Conservation (phyloP, 2,329 filamentous ascomycete species). For the Cladosporium sp. region DNA sequence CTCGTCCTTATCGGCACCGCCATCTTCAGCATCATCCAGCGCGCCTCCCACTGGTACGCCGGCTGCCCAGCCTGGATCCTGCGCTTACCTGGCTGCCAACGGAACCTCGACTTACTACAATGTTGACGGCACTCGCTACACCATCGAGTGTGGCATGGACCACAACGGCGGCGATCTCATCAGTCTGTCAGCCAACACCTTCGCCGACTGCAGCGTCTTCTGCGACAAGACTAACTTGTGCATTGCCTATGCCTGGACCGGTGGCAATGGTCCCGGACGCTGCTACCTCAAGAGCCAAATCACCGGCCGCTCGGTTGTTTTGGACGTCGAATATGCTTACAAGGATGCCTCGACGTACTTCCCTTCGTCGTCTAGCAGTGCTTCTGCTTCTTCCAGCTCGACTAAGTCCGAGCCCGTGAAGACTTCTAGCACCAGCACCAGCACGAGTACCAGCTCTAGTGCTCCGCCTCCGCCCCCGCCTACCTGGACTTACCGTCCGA, state of each 20-base stretch:
- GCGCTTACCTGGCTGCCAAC: background rate
- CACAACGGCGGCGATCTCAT: constrained; percentile 22
- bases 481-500: background rate
- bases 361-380: background rate
- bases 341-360: constrained; percentile 1
- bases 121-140: constrained; percentile 13
- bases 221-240: constrained; percentile 21
- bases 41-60: background rate
- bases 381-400: background rate
- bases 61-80: constrained; percentile 1
- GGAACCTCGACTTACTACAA: constrained; percentile 2
- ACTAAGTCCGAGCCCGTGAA: background rate
- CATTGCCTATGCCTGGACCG: constrained; percentile 20
- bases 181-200: constrained; percentile 14
- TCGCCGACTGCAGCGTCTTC: constrained; percentile 21
- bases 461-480: background rate
- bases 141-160: constrained; percentile 19
- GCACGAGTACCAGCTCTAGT: background rate
- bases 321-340: constrained; percentile 15
- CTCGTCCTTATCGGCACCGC: background rate
- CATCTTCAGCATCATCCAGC: background rate
- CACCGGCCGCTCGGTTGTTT: background rate
- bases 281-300: constrained; percentile 16
- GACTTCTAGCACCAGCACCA: background rate
- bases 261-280: constrained; percentile 17